Base-by-base conservation (phyloP, 2,329 filamentous ascomycete genomes). In the Penicillium sp. region DNA sequence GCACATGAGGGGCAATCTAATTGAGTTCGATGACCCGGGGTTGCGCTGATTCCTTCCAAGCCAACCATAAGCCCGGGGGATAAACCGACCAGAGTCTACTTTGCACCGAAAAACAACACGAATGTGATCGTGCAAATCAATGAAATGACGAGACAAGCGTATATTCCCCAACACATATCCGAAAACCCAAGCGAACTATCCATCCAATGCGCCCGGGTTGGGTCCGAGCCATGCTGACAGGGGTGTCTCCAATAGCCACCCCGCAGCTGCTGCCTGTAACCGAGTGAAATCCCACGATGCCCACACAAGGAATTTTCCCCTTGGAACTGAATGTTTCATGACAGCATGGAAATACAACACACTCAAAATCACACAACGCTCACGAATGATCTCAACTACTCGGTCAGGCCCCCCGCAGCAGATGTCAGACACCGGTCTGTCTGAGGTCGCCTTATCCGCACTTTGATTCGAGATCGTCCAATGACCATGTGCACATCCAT, bases 201-300 rank as follows among this genome's bases (percentile, higher is more conserved):
- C 13, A 40, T 49, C 10, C 38, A 25, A 46, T 51, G 47, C 46
- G 47, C 34, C 40, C 47, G 54, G 45, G 46, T 35, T 52, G 50
- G 58, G 61, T 52, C 56, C 57, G 60, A 61, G 60, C 58, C 54
- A 51, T 52, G 54, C 59, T 57, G 55, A 62, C 54, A 38, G 47
- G 56, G 47, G 37, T 16, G 46, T 35, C 41, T 18, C 23, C n/a
- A 42, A 49, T 49, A 50, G 51, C 49, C 52, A 55, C 54, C 55
- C 59, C 51, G 53, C 58, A 61, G 54, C 59, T 35, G 37, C n/a
- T 52, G 27, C 32, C 49, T 37, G 41, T 46, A 37, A 52, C 16
- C 57, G 54, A 60, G 55, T 61, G 45, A 46, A 56, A 44, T 50
- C 41, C 32, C 23, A 35, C 38, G 27, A 23, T 32, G 25, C 18